Percentiles rank a stretch among this genome's conserved stretches.
Conservation (phyloP, 495 filamentous ascomycete genomes). For the Trichoderma parareesei region DNA sequence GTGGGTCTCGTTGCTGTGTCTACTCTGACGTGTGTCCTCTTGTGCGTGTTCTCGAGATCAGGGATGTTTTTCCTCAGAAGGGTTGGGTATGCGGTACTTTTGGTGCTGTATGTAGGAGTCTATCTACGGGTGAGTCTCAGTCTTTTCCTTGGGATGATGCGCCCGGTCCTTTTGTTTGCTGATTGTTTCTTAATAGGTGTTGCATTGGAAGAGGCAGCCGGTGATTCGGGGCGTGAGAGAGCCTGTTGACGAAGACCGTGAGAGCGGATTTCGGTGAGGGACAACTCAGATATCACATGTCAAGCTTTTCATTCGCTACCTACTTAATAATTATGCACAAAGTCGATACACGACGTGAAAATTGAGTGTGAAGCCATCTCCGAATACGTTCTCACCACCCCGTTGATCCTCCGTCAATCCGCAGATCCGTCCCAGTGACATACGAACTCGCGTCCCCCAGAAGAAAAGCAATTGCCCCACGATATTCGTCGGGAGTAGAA, state of each 20-base stretch:
- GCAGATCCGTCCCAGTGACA: not conserved
- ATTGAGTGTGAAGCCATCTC: no score
- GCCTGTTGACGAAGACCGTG: not conserved
- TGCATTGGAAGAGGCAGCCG: conserved; percentile 7
- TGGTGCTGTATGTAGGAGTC: conserved; percentile 14
- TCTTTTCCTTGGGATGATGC: not conserved
- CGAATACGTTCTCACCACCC: not conserved
- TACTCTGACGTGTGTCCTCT: no score
- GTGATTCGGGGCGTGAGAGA: not conserved
- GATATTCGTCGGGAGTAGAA: not conserved
- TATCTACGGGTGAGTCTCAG: conserved; percentile 13
- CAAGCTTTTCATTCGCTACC: no score
- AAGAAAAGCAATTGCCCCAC: not conserved
- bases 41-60: no score
- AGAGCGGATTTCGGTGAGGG: not conserved
- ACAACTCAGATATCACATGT: no score
- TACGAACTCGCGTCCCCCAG: conserved; percentile 2
- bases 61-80: conserved; percentile 5
- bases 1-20: no score
- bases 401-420: not conserved
- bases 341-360: no score
- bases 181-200: not conserved
- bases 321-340: no score
- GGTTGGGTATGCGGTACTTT: conserved; percentile 9
- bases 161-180: not conserved